These are phyloP conservation scores for Pyrenopolyporus hunteri DNA, from an alignment of 495 filamentous ascomycete genomes.

Conservation along the genomic window DNA sequence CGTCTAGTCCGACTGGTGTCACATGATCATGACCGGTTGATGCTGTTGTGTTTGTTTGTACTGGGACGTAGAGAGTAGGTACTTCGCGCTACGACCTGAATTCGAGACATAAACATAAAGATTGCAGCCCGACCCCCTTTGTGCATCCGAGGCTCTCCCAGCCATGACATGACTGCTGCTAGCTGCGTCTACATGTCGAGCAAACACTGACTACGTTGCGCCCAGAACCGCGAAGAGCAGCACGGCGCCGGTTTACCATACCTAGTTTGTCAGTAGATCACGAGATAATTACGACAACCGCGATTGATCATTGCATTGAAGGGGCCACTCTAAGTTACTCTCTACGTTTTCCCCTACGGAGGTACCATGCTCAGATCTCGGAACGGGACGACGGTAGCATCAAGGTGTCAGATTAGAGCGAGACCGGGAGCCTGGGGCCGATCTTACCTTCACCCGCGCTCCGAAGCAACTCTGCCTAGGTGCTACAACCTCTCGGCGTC, in stretches of 20 bases:
- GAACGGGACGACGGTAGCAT: slow-evolving; percentile 38
- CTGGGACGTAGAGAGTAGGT: slow-evolving; percentile 5
- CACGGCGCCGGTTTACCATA: slow-evolving; percentile 15
- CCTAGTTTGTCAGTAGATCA: slow-evolving; percentile 32
- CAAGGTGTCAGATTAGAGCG: slow-evolving; percentile 38
- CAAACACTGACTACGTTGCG: slow-evolving; percentile 30
- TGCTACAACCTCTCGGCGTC: slow-evolving; percentile 30
- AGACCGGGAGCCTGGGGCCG: slow-evolving; percentile 44
- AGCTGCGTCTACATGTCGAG: slow-evolving; percentile 28
- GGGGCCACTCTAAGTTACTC: slow-evolving; percentile 12
- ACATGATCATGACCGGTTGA: slow-evolving; percentile 26
- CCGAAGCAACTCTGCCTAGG: slow-evolving; percentile 28
- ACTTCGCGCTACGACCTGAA: slow-evolving; percentile 14
- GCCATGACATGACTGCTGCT: slow-evolving; percentile 26
- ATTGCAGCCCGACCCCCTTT: slow-evolving; percentile 32
- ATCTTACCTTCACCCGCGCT: slow-evolving; percentile 40
- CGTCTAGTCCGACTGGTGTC: slow-evolving; percentile 20
- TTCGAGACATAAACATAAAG: slow-evolving; percentile 27
- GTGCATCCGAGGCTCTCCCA: slow-evolving; percentile 32
- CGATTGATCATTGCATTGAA: slow-evolving; percentile 14
- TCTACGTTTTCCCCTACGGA: slow-evolving; percentile 21
- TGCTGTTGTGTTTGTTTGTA: slow-evolving; percentile 25
- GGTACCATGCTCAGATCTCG: slow-evolving; percentile 40
- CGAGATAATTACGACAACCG: slow-evolving; percentile 27
- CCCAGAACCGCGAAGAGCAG: slow-evolving; percentile 20